Percentiles rank a stretch among this genome's conserved stretches.
Evolutionary conservation across 2,329 filamentous ascomycete species (phyloP).

Genomic region (Canariomyces notabilis): DNA sequence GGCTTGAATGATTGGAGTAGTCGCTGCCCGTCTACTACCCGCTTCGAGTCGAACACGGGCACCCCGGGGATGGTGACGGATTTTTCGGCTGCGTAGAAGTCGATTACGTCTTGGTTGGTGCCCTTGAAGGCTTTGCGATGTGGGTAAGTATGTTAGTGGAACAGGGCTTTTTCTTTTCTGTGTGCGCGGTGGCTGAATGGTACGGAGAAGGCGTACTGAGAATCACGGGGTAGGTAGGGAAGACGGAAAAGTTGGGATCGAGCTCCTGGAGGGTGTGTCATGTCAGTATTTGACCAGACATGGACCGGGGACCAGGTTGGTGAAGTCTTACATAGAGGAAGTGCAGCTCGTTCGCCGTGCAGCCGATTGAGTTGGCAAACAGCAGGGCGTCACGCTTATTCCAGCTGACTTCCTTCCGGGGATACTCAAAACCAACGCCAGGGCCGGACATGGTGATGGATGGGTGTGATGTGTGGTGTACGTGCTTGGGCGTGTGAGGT

Average conservation of each 20-base stretch:
- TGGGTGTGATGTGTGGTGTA: too few relatives aligned
- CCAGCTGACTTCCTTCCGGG: conserved; percentile 72
- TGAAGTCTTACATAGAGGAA: conserved; percentile 70
- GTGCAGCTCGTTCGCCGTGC: conserved; percentile 78
- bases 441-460: conserved; percentile 40
- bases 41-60: conserved; percentile 68
- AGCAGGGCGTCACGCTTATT: conserved; percentile 81
- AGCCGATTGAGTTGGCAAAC: conserved; percentile 86
- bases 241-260: conserved; percentile 78
- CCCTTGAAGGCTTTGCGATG: conserved; percentile 63
- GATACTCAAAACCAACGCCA: conserved; percentile 74
- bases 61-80: conserved; percentile 66
- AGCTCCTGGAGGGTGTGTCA: conserved; percentile 57
- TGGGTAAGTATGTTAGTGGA: neutral
- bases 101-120: conserved; percentile 68
- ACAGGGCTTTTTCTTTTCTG: too few relatives aligned
- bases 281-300: conserved; percentile 3
- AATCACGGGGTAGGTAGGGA: conserved; percentile 82
- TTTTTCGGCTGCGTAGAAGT: conserved; percentile 73
- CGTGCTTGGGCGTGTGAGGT: neutral
- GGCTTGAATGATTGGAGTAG: conserved; percentile 72
- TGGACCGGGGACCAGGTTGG: neutral
- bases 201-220: conserved; percentile 55
- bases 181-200: neutral
- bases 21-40: conserved; percentile 80